Evolutionary conservation across 176 grass and related monocot genomes (phyloP), one percentile per base, ranked within the genome.

Genomic region (Calamus simplicifolius): DNA sequence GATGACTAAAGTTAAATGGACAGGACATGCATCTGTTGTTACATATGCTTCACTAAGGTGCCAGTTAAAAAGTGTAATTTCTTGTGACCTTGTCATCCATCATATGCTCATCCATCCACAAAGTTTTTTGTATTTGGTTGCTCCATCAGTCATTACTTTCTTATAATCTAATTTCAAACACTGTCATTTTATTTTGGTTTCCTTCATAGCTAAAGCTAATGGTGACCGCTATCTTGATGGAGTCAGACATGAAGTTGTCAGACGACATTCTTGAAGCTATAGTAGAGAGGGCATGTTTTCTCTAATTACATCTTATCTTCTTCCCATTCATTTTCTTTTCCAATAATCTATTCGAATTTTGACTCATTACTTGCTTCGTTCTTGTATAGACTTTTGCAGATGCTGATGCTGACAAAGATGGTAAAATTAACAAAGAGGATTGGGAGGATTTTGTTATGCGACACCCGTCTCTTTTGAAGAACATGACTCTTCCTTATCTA

Each of bases 391-490:
- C 86, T 48, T 90, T 85, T 53, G 54, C 57, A 62, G 78, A 85
- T 27, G 82, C 76, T 55, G 86, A 79, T 67, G 69, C 62, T 17
- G 76, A 90, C 19, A 49, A 63, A 49, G 82, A 90, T 26, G 69
- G 61, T 29, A 82, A 55, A 61, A 90, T 90, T 59, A 84, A 80
- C 67, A 90, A 48, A 50, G 66, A 79, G 14, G 86, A 90, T 50
- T 90, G 82, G 86, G 66, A 38, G 26, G 58, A 21, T 57, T 85
- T 85, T 66, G 82, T 85, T 7, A 10, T 84, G 59, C 25, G 48
- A 59, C 72, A 63, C 61, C 86, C 86, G 57, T 64, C 81, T 73
- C 77, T 76, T 56, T 72, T 90, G 76, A 90, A 78, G 62, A 90
- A 85, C 48, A 85, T 85, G 81, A 90, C 77, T 50, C 67, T 90